Evolutionary conservation across 139 green algal species (phyloP).

Genomic region (Chlorella sp.): DNA sequence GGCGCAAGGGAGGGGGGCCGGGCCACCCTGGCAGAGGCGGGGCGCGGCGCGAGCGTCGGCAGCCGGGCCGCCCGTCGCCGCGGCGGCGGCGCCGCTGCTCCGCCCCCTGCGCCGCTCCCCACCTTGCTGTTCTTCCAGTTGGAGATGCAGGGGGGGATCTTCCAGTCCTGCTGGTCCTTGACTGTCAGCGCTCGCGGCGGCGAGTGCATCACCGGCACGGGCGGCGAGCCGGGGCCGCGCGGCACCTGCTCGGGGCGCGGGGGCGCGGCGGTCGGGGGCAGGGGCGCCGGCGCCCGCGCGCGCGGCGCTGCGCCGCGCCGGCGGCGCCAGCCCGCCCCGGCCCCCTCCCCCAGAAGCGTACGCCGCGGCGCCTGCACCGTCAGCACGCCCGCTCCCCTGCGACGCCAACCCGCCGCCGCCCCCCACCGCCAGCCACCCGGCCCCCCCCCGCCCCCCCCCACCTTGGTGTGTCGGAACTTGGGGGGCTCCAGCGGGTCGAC

Average conservation of each 20-base stretch:
- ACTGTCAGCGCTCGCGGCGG: conserved; percentile 85
- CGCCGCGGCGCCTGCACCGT: no score
- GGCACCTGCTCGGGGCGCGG: conserved; percentile 67
- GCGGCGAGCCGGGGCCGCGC: conserved; percentile 81
- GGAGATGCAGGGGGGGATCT: conserved; percentile 97
- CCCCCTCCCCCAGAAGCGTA: no score
- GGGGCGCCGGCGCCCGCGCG: no score
- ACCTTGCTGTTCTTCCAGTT: conserved; percentile 98
- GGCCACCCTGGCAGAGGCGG: no score
- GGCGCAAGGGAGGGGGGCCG: neutral
- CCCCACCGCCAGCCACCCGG: no score
- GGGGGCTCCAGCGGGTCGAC: conserved; percentile 96
- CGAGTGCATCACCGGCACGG: conserved; percentile 96
- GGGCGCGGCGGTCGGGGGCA: no score
- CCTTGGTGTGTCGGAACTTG: conserved; percentile 77
- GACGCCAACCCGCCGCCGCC: no score
- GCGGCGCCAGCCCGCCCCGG: no score
- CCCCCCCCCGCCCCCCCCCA: neutral
- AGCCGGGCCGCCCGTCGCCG: no score
- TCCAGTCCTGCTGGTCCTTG: conserved; percentile 96
- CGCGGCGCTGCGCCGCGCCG: no score
- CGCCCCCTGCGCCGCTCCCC: neutral
- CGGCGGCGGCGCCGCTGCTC: neutral
- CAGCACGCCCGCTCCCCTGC: no score
- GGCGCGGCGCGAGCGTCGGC: no score